Base-by-base conservation (phyloP, 129 eudicot species). In the Erigeron canadensis region DNA sequence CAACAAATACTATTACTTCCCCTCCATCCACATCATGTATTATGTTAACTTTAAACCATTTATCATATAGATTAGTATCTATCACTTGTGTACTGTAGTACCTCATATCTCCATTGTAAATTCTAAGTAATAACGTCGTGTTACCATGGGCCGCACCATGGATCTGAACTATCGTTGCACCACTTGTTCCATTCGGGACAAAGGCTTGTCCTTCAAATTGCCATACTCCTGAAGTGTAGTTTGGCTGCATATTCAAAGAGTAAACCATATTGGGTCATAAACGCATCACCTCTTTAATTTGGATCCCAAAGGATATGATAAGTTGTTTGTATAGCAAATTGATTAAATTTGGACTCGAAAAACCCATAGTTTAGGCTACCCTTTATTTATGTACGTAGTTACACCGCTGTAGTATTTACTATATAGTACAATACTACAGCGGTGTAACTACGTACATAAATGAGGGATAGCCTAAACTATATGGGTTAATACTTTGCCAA, bases 171-270 rank as follows among this genome's bases (percentile, higher is more conserved):
- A 84, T 62, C 1, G 81, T 77, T 0, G 80, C 83, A 15, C 88
- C 88, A 3, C 76, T 73, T 3, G 88, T 84, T 45, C 88, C 88
- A 21, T 81, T 84, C 6, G 83, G 88, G 39, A 84, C 76, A 10
- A 77, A 81, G 5, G 71, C 83, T 21, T 70, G 16, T 13, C 88
- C 85, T 67, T 84, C 85, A 34, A 84, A 74, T 64, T 81, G 85
- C 79, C 85, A 81, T 9, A 78, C 56, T 37, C 85, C 81, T 2
- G 88, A 84, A 18, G 76, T 72, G 65, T 84, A 84, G 54, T 84
- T 81, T 10, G 67, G 85, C 81, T 81, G 67, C 81, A 74, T 42
- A 11, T 42, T 19, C 10, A 42, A 39, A 5, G 10, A 39, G 17
- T 51, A 17, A n/a, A 50, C 34, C 34, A 28, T 28, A n/a, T n/a